A percentile compares a stretch with the other conserved stretches of the same genome.
Conservation (phyloP, 495 filamentous ascomycete genomes). For the Neurospora tetraspora region DNA sequence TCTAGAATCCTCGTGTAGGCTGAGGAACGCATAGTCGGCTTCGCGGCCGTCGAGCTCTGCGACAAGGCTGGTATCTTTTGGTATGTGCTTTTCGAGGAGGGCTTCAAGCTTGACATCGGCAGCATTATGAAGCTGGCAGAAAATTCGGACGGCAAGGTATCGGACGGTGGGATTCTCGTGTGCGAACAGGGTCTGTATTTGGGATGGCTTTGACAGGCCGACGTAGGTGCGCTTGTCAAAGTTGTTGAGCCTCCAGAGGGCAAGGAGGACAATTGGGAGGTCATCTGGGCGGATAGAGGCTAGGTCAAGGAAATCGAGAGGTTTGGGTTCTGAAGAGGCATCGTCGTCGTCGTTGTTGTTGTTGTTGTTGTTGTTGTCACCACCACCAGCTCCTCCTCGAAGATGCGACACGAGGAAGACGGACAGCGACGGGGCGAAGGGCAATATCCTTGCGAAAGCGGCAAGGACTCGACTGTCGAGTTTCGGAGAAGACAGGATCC, state of each 20-base stretch:
- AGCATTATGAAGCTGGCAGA: conserved; percentile 69
- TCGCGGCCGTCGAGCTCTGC: conserved; percentile 65
- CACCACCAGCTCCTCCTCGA: conserved; percentile 3
- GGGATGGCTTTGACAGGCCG: conserved; percentile 49
- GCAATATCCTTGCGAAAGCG: conserved; percentile 69
- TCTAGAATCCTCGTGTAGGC: conserved; percentile 63
- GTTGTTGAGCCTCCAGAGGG: conserved; percentile 65
- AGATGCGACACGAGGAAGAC: conserved; percentile 35
- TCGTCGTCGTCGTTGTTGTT: background rate
- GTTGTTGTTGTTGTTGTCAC: background rate
- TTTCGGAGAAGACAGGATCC: conserved; percentile 40
- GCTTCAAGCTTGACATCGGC: conserved; percentile 67
- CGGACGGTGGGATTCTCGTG: conserved; percentile 51
- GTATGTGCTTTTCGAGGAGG: conserved; percentile 56
- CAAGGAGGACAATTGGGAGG: conserved; percentile 44
- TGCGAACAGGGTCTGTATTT: conserved; percentile 55
- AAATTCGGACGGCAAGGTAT: conserved; percentile 72
- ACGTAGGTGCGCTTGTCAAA: conserved; percentile 60
- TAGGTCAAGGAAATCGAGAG: conserved; percentile 13
- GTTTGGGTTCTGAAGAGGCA: background rate
- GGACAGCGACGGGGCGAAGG: conserved; percentile 63
- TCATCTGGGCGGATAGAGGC: conserved; percentile 15
- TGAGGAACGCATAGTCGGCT: conserved; percentile 79
- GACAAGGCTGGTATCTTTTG: conserved; percentile 44
- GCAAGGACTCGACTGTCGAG: conserved; percentile 48